These are phyloP conservation scores for Talaromyces sp. DNA, from an alignment of 2,329 filamentous ascomycete species.

Conservation along the genomic window DNA sequence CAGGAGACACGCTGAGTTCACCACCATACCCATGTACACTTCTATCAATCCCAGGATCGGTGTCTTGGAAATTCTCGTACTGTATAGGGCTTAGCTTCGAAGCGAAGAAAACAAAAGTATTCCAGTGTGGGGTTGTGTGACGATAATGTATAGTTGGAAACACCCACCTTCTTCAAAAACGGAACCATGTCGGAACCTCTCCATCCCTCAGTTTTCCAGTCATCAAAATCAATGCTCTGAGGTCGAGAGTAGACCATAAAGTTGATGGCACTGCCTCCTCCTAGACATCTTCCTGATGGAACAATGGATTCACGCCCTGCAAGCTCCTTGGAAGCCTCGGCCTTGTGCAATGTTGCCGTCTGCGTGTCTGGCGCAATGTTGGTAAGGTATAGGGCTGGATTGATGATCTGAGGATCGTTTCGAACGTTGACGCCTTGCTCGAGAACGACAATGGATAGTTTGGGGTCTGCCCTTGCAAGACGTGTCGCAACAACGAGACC, in stretches of 20 bases:
- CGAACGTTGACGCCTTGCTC: slow-evolving; percentile 52
- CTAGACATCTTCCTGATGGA: slow-evolving; percentile 48
- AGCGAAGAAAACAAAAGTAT: too few species aligned
- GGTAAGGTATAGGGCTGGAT: slow-evolving; percentile 47
- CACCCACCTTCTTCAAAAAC: slow-evolving; percentile 43
- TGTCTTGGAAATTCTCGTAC: slow-evolving; percentile 15
- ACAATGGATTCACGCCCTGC: slow-evolving; percentile 28
- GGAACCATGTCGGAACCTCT: slow-evolving; percentile 47
- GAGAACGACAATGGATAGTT: slow-evolving; percentile 48
- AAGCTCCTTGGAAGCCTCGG: slow-evolving; percentile 35
- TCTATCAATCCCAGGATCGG: slow-evolving; percentile 10
- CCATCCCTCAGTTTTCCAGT: slow-evolving; percentile 52
- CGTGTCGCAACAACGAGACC: slow-evolving; percentile 47
- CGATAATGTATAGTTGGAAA: background rate
- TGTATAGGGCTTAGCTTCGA: background rate
- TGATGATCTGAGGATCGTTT: slow-evolving; percentile 45
- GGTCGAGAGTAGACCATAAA: slow-evolving; percentile 49
- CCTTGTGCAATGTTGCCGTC: slow-evolving; percentile 49
- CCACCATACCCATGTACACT: slow-evolving; percentile 15
- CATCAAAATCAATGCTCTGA: slow-evolving; percentile 35
- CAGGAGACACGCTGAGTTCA: slow-evolving; percentile 13
- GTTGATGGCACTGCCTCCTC: slow-evolving; percentile 59
- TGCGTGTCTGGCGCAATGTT: slow-evolving; percentile 47
- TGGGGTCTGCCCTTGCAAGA: slow-evolving; percentile 47
- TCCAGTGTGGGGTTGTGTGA: background rate